Evolutionary conservation across 768 basidiomycete genomes (phyloP), one percentile per base, ranked within the genome.

Genomic region (Cyclocybe cylindracea): DNA sequence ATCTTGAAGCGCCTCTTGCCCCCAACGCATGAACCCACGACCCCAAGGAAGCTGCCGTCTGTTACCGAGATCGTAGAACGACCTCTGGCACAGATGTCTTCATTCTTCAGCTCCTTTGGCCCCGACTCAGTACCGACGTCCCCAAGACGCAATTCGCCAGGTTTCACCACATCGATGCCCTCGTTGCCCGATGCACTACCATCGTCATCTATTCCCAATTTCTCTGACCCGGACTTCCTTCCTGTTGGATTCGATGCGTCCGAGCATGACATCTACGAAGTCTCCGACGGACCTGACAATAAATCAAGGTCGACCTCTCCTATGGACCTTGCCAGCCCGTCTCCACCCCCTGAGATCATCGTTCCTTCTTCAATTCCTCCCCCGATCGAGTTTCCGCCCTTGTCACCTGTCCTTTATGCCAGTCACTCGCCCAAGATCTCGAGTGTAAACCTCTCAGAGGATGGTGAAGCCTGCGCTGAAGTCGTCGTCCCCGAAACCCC

Each of bases 251-350:
- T 57, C 33, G 48, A 51, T 48, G 45, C 52, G 16, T 54, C 55
- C 0, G 44, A 50, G 10, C 52, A 58, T 16, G 55, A 57, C 32
- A 44, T 53, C 24, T 56, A 54, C 29, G 57, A 59, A 7, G 36
- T 44, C n/a, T 24, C 24, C 5, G 24, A 24, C 5, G 24, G 24
- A 24, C 5, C 24, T 5, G 24, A 5, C 24, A 5, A 24, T 24
- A 24, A 24, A 5, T 24, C 24, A 24, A 24, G 24, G 24, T 24
- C 24, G 24, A 24, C 3, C 2, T 24, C 24, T 5, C 24, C 24
- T 24, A 24, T 24, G 24, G 77, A 78, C 14, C 64, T 80, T 4
- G 70, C 70, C 10, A 77, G 73, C 18, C 74, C 77, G 3, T 57
- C 66, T 9, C 57, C 62, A 51, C 60, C 11, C 29, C 39, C 49